These are phyloP conservation scores for Tolypocladium amazonense DNA, from an alignment of 2,329 filamentous ascomycete genomes.

Conservation along the genomic window DNA sequence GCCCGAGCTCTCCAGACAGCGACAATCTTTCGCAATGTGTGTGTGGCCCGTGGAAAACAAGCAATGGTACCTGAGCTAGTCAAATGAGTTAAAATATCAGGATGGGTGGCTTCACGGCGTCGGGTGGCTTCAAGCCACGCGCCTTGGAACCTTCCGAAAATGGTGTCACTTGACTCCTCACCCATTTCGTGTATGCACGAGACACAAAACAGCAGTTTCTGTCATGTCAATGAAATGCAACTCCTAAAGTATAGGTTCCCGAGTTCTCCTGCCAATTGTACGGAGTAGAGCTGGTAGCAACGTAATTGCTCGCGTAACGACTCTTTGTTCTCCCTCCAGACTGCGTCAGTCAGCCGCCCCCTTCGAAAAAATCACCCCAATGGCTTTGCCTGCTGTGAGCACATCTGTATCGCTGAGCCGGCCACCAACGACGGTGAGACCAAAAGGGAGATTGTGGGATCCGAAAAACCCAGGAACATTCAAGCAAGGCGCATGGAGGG, in stretches of 20 bases:
- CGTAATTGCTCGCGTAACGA: not conserved
- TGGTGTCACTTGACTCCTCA: not conserved
- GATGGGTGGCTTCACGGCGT: not conserved
- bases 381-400: slow-evolving; percentile 27
- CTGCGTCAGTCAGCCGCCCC: not conserved
- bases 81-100: not conserved
- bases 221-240: too few species aligned
- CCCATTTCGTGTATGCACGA: not conserved
- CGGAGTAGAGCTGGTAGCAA: not conserved
- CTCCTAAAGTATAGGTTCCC: too few species aligned
- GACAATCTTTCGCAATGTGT: too few species aligned
- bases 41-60: not conserved
- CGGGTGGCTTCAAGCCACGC: not conserved
- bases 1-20: too few species aligned
- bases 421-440: slow-evolving; percentile 40
- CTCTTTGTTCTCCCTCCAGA: not conserved
- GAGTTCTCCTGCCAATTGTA: not conserved
- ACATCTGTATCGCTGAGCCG: slow-evolving; percentile 35
- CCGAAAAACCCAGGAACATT: slow-evolving; percentile 55
- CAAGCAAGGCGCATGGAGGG: slow-evolving; percentile 50
- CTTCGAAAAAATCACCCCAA: slow-evolving; percentile 22
- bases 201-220: too few species aligned
- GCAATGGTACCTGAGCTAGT: not conserved
- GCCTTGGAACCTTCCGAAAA: not conserved
- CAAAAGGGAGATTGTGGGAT: slow-evolving; percentile 42